Base-by-base conservation (phyloP, 116 monocot genomes). In the Iris pallida region DNA sequence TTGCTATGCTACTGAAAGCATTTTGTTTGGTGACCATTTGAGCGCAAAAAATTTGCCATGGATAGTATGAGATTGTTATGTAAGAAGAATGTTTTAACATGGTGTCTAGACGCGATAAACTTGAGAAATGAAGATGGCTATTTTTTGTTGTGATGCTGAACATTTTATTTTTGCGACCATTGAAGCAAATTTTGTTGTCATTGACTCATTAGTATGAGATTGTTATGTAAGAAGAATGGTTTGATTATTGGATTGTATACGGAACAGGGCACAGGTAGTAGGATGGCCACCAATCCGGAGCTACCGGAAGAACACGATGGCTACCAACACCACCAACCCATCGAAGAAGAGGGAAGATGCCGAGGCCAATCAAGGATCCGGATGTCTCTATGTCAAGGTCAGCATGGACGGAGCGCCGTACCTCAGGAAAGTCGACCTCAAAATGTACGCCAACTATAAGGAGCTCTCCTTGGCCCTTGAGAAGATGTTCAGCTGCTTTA, bases 331-430 rank as follows among this genome's bases (percentile, higher is more conserved):
- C 57, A 45, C 79, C 59, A 84, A 68, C 64, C 63, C 73, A 13
- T 65, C 80, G 5, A 87, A 87, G 74, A 80, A 68, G 65, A 79
- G 72, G 56, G 79, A 66, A 52, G 81, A 84, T 44, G 68, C 19
- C 55, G 81, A 87, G 45, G 83, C 75, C 42, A 82, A 82, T 41
- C 78, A 74, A 47, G 85, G 77, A 0, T 16, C 19, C 5, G 85
- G 82, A 9, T 76, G 82, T 57, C 73, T 80, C 0, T 90, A 80
- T 76, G 74, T 90, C n/a, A 90, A 90, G 47, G 90, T 90, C 46
- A 90, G 89, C 80, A 89, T 89, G 89, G 85, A 89, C 74, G 89
- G 89, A 67, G 89, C 85, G 19, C 89, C 89, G 5, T 90, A 90
- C 64, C 70, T 90, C 58, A 76, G 90, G 63, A 90, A 90, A 49